Evolutionary conservation across 352 stramenopile genomes (phyloP), one percentile per base, ranked within the genome.

Genomic region (Pythium periplocum): DNA sequence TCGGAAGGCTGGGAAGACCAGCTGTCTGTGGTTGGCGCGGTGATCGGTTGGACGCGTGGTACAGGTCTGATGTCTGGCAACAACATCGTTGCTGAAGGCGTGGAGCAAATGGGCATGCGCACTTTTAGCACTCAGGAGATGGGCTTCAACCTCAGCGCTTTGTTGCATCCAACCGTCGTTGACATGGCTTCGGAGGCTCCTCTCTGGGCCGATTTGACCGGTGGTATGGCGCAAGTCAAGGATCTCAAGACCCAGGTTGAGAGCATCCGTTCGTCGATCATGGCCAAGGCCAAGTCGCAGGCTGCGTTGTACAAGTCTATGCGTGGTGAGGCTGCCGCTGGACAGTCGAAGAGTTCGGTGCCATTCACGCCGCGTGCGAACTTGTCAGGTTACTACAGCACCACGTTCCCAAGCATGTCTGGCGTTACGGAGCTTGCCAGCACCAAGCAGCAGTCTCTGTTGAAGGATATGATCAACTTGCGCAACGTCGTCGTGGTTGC

Each of bases 61-160:
- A 95, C 86, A 0, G 85, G 81, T 10, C 75, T 96, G 30, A 96
- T 96, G 86, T 78, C 71, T 31, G 75, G 82, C n/a, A 96, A 96
- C 67, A 93, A 96, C 54, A 70, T 92, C 4, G 86, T 93, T 12
- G 82, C 86, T 17, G 69, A 73, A 6, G 85, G 82, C 17, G 71
- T 96, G 30, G 86, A 96, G 61, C 77, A 82, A 47, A 69, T 93
- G 36, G 78, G 80, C 51, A 75, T 91, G 45, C 79, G 86, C 51
- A 96, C 84, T 30, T 96, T 96, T 59, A 92, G 71, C 52, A 90
- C 80, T 7, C 78, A 68, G 17, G 81, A 96, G 66, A 95, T 94
- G 79, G 85, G 80, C n/a, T 95, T 95, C 64, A 94, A 95, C 70
- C 48, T 96, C 31, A 86, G 77, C 30, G 84, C 76, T 0, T 62